Conservation (phyloP, 208 protist genomes). For the Porcisia deanei region DNA sequence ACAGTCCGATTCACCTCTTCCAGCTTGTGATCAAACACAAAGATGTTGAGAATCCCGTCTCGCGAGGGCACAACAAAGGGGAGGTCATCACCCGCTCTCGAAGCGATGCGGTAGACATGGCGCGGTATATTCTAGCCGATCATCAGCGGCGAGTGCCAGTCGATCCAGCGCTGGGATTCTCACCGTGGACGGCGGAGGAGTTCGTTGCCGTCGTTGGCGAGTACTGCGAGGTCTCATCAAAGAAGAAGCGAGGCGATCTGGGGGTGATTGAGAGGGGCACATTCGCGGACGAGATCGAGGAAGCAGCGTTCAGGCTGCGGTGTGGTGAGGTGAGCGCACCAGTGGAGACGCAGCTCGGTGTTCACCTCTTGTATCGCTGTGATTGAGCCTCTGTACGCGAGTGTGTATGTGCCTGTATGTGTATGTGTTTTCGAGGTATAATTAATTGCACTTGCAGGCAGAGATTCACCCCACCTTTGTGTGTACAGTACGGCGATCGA, state of each 20-base stretch:
- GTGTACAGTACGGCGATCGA: background rate
- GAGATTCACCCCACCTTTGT: background rate
- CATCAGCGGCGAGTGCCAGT: slow-evolving; percentile 15
- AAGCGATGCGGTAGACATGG: slow-evolving; percentile 69
- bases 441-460: background rate
- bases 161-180: slow-evolving; percentile 16
- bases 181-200: slow-evolving; percentile 70
- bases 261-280: slow-evolving; percentile 72
- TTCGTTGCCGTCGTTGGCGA: slow-evolving; percentile 60
- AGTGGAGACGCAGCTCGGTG: slow-evolving; percentile 73
- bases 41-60: slow-evolving; percentile 72
- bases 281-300: slow-evolving; percentile 75
- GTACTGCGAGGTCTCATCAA: slow-evolving; percentile 67
- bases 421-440: background rate
- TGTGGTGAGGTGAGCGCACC: slow-evolving; percentile 69
- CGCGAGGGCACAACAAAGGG: slow-evolving; percentile 63
- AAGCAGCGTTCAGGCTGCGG: slow-evolving; percentile 59
- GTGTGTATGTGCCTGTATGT: background rate
- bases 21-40: slow-evolving; percentile 92
- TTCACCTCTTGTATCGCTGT: slow-evolving; percentile 80
- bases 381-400: slow-evolving; percentile 33
- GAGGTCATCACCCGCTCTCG: slow-evolving; percentile 81
- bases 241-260: slow-evolving; percentile 73
- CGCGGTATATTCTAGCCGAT: slow-evolving; percentile 49
- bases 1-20: slow-evolving; percentile 54